Evolutionary conservation across 164 flowering plant genomes (phyloP), one percentile per base, ranked within the genome.

Genomic region (Hamamelis virginiana): DNA sequence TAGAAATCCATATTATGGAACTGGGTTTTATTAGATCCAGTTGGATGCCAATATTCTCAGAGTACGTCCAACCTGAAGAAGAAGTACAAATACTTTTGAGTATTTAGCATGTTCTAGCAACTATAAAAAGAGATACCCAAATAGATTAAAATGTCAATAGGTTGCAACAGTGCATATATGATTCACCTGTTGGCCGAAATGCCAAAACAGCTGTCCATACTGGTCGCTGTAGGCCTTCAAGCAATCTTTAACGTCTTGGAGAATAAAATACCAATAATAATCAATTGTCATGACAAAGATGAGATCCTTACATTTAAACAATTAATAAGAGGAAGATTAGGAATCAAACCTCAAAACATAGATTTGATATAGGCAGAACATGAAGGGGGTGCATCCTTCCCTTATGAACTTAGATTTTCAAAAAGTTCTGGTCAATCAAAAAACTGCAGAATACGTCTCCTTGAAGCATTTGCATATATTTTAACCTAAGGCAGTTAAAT

Each of bases 31-130:
- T 88, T 48, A 78, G 69, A 77, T 85, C 87, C 69, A 90, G 74
- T 41, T 83, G 81, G 68, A 70, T 78, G 23, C 91, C 91, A 45
- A 72, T 61, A 25, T 73, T 50, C 73, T 85, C 85, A 16, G 89
- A 84, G 80, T 78, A 88, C 41, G 91, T 84, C 92, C 95, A 90
- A 26, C 91, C 95, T 90, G 67, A n/a, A 57, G 41, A n/a, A n/a
- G n/a, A 67, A 66, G 23, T 52, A 64, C 1, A 50, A 44, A 44
- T 9, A 55, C 59, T 43, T 16, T 5, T 4, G 14, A 16, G 61
- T 25, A 18, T 63, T 45, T 21, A 27, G 46, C 63, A 69, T 53
- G 26, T 21, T 61, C 18, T 21, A 48, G 23, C n/a, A 50, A 51
- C 44, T 16, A 28, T 4, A 59, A 9, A 19, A 23, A 27, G 27